These are phyloP conservation scores for Castanospermum australe DNA, from an alignment of 306 rosid species.

Conservation along the genomic window DNA sequence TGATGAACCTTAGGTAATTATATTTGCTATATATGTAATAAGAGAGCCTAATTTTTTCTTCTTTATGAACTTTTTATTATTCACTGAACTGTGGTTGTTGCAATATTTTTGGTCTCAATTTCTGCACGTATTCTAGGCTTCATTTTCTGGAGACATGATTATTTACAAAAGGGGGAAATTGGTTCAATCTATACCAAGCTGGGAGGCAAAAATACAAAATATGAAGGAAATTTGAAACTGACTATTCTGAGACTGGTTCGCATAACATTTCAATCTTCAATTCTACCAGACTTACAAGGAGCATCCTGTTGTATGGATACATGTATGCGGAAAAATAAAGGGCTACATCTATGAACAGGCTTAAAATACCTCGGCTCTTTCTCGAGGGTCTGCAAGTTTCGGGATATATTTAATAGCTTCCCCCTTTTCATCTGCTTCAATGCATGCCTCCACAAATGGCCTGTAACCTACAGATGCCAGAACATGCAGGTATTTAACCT, in stretches of 20 bases:
- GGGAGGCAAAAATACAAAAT: background rate
- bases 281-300: background rate
- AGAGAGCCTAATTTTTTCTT: background rate
- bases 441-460: slow-evolving; percentile 97
- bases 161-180: background rate
- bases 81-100: background rate
- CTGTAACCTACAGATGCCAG: slow-evolving; percentile 61
- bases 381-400: slow-evolving; percentile 89
- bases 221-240: slow-evolving; percentile 3
- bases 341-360: background rate
- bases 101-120: background rate
- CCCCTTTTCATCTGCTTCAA: slow-evolving; percentile 90
- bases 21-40: background rate
- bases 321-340: background rate
- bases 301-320: background rate
- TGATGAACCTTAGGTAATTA: background rate
- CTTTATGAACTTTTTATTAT: background rate
- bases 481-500: slow-evolving; percentile 16
- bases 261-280: background rate
- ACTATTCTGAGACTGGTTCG: background rate
- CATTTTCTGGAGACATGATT: background rate
- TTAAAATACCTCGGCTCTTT: slow-evolving; percentile 83
- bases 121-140: background rate
- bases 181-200: slow-evolving; percentile 14
- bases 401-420: slow-evolving; percentile 97